Percentiles rank a stretch among this genome's conserved stretches.
These are phyloP conservation scores for Aureococcus anophagefferens DNA, from an alignment of 108 stramenopile genomes.

Conservation along the genomic window DNA sequence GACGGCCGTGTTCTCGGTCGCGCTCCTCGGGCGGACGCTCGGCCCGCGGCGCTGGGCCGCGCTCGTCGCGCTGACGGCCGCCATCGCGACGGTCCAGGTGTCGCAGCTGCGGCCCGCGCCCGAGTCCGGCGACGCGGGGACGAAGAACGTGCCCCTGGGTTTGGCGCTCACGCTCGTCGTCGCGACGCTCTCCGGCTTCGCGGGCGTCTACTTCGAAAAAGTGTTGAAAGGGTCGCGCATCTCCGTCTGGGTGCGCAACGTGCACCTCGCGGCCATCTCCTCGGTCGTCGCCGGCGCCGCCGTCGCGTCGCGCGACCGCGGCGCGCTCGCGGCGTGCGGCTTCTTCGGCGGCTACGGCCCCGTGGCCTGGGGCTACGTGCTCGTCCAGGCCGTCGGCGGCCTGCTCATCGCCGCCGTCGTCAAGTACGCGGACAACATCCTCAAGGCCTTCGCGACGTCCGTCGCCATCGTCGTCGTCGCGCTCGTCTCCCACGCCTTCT, in stretches of 20 bases:
- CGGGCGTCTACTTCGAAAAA: conserved; percentile 85
- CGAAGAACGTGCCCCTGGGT: conserved; percentile 18
- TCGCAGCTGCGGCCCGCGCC: background rate
- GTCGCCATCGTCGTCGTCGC: conserved; percentile 83
- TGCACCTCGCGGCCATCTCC: conserved; percentile 46
- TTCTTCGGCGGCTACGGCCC: conserved; percentile 27
- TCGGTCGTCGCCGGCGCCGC: conserved; percentile 17
- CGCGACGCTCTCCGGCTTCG: conserved; percentile 39
- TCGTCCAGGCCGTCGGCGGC: conserved; percentile 85
- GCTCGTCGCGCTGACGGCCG: conserved; percentile 37
- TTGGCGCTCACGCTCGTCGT: conserved; percentile 35
- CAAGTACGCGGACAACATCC: conserved; percentile 92
- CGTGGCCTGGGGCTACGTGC: conserved; percentile 21
- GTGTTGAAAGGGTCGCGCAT: conserved; percentile 74
- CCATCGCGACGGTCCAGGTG: conserved; percentile 34
- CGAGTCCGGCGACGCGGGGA: background rate
- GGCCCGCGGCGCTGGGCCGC: conserved; percentile 22
- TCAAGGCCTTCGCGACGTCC: conserved; percentile 89
- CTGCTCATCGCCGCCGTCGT: conserved; percentile 91
- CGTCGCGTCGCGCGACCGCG: conserved; percentile 26
- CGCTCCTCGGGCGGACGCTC: conserved; percentile 53
- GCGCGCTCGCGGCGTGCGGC: conserved; percentile 15
- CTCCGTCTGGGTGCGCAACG: conserved; percentile 44
- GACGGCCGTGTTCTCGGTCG: conserved; percentile 88
- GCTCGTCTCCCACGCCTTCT: conserved; percentile 69